A percentile compares a stretch with the other conserved stretches of the same genome.
These are phyloP conservation scores for Mesembryanthemum crystallinum DNA, from an alignment of 148 eudicot species.

Conservation along the genomic window DNA sequence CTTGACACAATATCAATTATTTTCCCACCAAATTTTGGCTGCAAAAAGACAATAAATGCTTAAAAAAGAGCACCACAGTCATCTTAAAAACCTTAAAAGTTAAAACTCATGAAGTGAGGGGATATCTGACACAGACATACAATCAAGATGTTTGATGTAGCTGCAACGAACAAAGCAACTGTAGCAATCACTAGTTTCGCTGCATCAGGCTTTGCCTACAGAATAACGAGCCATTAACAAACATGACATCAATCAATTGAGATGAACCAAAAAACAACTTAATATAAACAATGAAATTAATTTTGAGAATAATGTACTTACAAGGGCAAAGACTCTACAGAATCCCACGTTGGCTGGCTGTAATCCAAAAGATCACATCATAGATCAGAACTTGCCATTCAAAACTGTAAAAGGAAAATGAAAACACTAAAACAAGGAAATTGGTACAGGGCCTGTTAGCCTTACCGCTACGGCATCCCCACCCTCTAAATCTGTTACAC, in stretches of 20 bases:
- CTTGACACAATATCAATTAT: conserved; percentile 83
- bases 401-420: background rate
- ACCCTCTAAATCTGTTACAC: conserved; percentile 60
- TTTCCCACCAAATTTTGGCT: conserved; percentile 89
- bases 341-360: conserved; percentile 88
- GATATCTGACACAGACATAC: conserved; percentile 37
- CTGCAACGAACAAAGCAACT: conserved; percentile 72
- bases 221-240: conserved; percentile 8
- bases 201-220: conserved; percentile 87
- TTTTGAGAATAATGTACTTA: conserved; percentile 35
- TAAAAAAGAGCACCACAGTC: background rate
- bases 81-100: background rate
- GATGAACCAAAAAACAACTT: background rate
- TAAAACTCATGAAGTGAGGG: conserved; percentile 7
- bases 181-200: conserved; percentile 67
- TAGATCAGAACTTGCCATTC: conserved; percentile 4
- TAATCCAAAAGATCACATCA: conserved; percentile 26
- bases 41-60: conserved; percentile 30
- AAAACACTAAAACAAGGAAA: background rate
- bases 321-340: conserved; percentile 67
- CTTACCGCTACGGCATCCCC: conserved; percentile 70
- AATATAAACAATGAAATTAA: background rate
- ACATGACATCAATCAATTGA: background rate
- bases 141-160: conserved; percentile 66
- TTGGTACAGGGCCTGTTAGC: background rate